Evolutionary conservation across 192 early-diverging fungal species (phyloP), one percentile per base, ranked within the genome.

Genomic region (Entophlyctis luteolus): DNA sequence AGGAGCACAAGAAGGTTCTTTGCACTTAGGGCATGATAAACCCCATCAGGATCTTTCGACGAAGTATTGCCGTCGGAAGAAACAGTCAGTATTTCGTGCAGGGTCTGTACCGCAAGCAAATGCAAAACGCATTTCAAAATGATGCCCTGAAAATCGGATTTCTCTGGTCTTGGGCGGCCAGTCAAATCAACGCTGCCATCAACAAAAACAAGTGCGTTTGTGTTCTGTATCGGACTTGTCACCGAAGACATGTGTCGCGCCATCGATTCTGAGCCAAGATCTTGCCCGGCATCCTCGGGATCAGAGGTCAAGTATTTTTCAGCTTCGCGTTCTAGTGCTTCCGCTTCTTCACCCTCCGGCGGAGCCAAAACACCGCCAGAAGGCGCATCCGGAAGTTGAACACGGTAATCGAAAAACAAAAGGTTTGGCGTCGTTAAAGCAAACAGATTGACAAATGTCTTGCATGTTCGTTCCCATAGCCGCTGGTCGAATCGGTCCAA

Each of bases 111-210:
- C 20, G 95, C 76, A 56, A 92, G 78, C 53, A 94, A 77, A 56
- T 97, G 94, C 47, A 92, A 74, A 0, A 93, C 87, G 75, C 94
- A 97, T 73, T 93, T 93, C 25, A 91, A 84, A 62, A 93, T 91
- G 28, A 92, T 91, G 52, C 84, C 84, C 60, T 90, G 84, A 76
- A 95, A 95, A 48, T 89, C 86, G 22, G 84, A 77, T 55, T 83
- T 84, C 29, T 88, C 84, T 67, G 77, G 77, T 18, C 68, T 55
- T 16, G 76, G 72, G 14, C 70, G 12, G 14, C 62, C 62, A 4
- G 48, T 33, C 16, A 63, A 23, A 12, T 67, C 50, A 6, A 47
- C 39, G 16, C 55, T 55, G 10, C 47, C 46, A 47, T 63, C 47
- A 12, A 63, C 22, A 28, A 63, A 63, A 5, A 63, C 22, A 8